Base-by-base conservation (phyloP, 2,329 filamentous ascomycete genomes). In the Boeremia lycopersici region DNA sequence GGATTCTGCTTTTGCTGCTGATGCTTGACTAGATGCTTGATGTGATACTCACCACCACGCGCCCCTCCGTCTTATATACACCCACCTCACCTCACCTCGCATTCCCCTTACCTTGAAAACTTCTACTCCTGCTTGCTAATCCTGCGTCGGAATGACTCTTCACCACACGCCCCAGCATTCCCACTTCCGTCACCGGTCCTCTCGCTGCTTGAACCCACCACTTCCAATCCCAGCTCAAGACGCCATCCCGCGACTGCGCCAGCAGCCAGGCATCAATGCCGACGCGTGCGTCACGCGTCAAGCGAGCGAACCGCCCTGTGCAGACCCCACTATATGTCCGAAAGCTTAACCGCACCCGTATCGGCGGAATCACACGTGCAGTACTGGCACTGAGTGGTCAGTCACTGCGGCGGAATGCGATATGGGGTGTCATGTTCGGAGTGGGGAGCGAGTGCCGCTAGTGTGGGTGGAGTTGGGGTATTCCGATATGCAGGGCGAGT, bases 401-500 rank as follows among this genome's bases (percentile, higher is more conserved):
- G 33, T 31, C 17, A 35, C 26, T 23, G 9, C 23, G 19, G 34
- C 12, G 28, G 15, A 9, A 34, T 34, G 13, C 12, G 19, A 35
- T 36, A 25, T 23, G 35, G 30, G 25, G 33, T n/a, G 30, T 15
- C 19, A 4, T 36, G 30, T 26, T 50, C 46, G 46, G 52, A 50
- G 36, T 50, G 42, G 41, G 6, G 46, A 38, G 11, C 13, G 11
- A n/a, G 40, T 45, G 34, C 45, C 45, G 45, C 35, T 49, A 54
- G 40, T 15, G n/a, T 47, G 6, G 10, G 39, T 43, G 38, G 31
- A 49, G 39, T 31, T 36, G 40, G 26, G 8, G 28, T 11, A 54
- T 13, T 50, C 41, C 52, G 46, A 55, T 36, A 49, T 50, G 47
- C 29, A 50, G 26, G 46, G 52, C 41, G 46, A 19, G 7, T 55